Percentiles rank a stretch among this genome's conserved stretches.
Evolutionary conservation across 2,329 filamentous ascomycete species (phyloP).

Genomic region (Arachnomyces sp.): DNA sequence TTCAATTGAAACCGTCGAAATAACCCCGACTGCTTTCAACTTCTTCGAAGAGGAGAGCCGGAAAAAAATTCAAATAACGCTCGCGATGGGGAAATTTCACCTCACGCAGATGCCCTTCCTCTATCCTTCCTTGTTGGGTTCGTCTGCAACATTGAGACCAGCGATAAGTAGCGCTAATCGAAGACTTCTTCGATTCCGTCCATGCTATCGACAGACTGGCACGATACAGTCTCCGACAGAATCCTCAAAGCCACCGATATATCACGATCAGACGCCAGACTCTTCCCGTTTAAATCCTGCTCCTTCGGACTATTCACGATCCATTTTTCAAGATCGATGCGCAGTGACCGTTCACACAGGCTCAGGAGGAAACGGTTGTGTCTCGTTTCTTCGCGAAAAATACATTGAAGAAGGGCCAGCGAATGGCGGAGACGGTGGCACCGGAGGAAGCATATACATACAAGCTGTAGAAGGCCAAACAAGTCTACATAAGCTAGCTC

Average conservation of each 20-base stretch:
- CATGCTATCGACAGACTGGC: slow-evolving; percentile 7
- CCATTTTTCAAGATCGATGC: slow-evolving; percentile 82
- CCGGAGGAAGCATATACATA: slow-evolving; percentile 87
- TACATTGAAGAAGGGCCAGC: slow-evolving; percentile 82
- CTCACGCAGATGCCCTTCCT: slow-evolving; percentile 26
- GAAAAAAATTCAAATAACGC: background rate
- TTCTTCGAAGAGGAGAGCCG: no score
- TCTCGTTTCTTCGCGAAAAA: slow-evolving; percentile 88
- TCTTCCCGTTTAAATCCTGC: slow-evolving; percentile 64
- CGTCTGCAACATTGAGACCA: slow-evolving; percentile 10
- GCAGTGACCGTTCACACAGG: slow-evolving; percentile 71
- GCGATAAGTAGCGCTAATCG: slow-evolving; percentile 8
- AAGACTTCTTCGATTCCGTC: slow-evolving; percentile 10
- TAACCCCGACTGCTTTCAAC: no score
- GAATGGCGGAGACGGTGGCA: slow-evolving; percentile 90
- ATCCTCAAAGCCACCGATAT: slow-evolving; percentile 11
- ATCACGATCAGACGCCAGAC: slow-evolving; percentile 13
- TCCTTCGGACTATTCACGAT: slow-evolving; percentile 74
- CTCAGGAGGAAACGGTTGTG: slow-evolving; percentile 79
- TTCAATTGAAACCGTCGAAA: background rate
- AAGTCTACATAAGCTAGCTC: slow-evolving; percentile 82
- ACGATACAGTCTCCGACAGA: slow-evolving; percentile 16
- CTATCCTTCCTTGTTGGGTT: slow-evolving; percentile 22
- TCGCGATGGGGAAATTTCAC: slow-evolving; percentile 11
- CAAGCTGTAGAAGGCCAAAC: slow-evolving; percentile 88